A percentile compares a stretch with the other conserved stretches of the same genome.
These are phyloP conservation scores for Colletotrichum orbiculare DNA, from an alignment of 2,329 filamentous ascomycete genomes.

Conservation along the genomic window DNA sequence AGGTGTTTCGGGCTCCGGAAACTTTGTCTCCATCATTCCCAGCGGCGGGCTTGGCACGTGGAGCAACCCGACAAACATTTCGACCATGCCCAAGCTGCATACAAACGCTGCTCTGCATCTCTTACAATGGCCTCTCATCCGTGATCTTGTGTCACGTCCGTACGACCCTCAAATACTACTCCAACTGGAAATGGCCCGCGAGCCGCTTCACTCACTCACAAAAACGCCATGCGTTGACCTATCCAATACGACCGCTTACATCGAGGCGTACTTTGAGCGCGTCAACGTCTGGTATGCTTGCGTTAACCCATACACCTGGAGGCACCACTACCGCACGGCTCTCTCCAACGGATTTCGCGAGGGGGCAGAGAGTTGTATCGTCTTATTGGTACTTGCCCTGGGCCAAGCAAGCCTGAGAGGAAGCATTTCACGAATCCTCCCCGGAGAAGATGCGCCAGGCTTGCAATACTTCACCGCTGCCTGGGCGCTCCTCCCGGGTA, in stretches of 20 bases:
- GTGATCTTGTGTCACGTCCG: slow-evolving; percentile 79
- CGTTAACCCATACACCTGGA: slow-evolving; percentile 85
- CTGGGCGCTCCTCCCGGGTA: slow-evolving; percentile 79
- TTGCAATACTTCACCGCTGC: slow-evolving; percentile 84
- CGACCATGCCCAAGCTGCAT: slow-evolving; percentile 86
- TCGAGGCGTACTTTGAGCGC: slow-evolving; percentile 82
- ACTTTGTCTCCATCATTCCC: slow-evolving; percentile 66
- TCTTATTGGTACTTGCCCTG: slow-evolving; percentile 80
- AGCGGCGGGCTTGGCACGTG: slow-evolving; percentile 78
- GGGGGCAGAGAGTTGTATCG: slow-evolving; percentile 84
- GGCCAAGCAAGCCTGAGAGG: slow-evolving; percentile 81
- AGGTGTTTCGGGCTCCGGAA: slow-evolving; percentile 54
- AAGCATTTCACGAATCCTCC: slow-evolving; percentile 78
- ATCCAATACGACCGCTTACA: slow-evolving; percentile 79
- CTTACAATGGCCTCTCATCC: slow-evolving; percentile 83
- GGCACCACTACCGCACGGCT: slow-evolving; percentile 78
- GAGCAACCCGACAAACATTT: slow-evolving; percentile 76
- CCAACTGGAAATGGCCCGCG: slow-evolving; percentile 82
- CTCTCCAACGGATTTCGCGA: slow-evolving; percentile 81
- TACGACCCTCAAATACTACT: slow-evolving; percentile 86
- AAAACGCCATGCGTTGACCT: slow-evolving; percentile 76
- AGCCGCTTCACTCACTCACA: slow-evolving; percentile 76
- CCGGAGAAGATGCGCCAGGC: slow-evolving; percentile 78
- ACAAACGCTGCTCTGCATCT: slow-evolving; percentile 84
- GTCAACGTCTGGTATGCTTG: slow-evolving; percentile 90